A percentile compares a stretch with the other conserved stretches of the same genome.
These are phyloP conservation scores for Puccinia hordei DNA, from an alignment of 1,284 basidiomycete genomes.

Conservation along the genomic window DNA sequence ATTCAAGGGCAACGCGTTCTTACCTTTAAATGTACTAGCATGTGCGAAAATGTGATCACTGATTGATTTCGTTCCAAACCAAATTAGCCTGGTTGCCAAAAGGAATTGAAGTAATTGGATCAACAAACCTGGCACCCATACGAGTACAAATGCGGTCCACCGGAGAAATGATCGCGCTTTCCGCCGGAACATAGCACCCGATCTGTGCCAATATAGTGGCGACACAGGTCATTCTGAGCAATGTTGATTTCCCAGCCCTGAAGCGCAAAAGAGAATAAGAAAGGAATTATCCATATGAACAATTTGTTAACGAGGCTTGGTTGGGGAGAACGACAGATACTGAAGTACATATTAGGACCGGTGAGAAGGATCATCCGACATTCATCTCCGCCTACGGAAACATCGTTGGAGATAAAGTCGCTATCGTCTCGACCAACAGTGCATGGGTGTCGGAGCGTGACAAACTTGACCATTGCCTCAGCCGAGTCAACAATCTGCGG, in stretches of 20 bases:
- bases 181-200: slow-evolving; percentile 94
- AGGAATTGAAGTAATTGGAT: neutral
- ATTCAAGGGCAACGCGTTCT: neutral
- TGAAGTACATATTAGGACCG: slow-evolving; percentile 80
- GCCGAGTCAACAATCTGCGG: slow-evolving; percentile 82
- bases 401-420: slow-evolving; percentile 91
- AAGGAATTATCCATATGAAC: neutral
- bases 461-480: slow-evolving; percentile 76
- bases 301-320: slow-evolving; percentile 56
- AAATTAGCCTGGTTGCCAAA: slow-evolving; percentile 21
- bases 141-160: slow-evolving; percentile 92
- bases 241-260: slow-evolving; percentile 74
- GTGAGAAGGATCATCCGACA: slow-evolving; percentile 85
- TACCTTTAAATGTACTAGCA: slow-evolving; percentile 50
- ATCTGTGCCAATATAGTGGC: slow-evolving; percentile 95
- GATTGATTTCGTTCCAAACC: slow-evolving; percentile 64
- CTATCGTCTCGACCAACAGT: slow-evolving; percentile 55
- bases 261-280: neutral
- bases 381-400: slow-evolving; percentile 76
- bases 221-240: slow-evolving; percentile 92
- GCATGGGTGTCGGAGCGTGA: slow-evolving; percentile 79
- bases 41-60: slow-evolving; percentile 51
- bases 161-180: slow-evolving; percentile 77
- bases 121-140: slow-evolving; percentile 78
- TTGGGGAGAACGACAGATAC: neutral